phyloP scores from a whole-genome alignment of 2,329 filamentous ascomycete genomes.

The Thelonectria discophora region DNA sequence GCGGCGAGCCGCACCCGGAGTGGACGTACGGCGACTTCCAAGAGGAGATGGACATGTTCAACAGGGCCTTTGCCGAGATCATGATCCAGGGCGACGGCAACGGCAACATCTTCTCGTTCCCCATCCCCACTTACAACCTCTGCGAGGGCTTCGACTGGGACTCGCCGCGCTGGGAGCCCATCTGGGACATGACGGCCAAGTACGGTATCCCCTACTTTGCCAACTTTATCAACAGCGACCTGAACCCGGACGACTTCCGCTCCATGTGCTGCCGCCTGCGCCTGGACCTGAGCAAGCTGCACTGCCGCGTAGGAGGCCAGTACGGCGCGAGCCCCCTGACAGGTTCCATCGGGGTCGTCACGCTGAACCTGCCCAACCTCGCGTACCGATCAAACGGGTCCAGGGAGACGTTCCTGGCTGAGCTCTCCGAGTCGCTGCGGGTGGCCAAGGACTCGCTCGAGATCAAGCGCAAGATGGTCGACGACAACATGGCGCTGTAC shows the following conservation, averaged over 20 bases:
- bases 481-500: conserved; percentile 29
- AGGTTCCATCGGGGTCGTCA: conserved; percentile 36
- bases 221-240: conserved; percentile 39
- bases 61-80: conserved; percentile 38
- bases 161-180: conserved; percentile 34
- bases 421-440: conserved; percentile 17
- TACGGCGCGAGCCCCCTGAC: conserved; percentile 37
- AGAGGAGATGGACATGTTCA: conserved; percentile 39
- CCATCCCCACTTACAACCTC: conserved; percentile 37
- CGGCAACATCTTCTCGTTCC: conserved; percentile 39
- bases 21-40: conserved; percentile 38
- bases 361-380: conserved; percentile 35
- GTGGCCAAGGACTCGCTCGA: conserved; percentile 37
- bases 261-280: conserved; percentile 39
- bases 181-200: conserved; percentile 41
- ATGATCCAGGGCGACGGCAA: conserved; percentile 41
- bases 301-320: conserved; percentile 36
- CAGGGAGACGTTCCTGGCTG: conserved; percentile 23
- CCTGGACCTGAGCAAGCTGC: conserved; percentile 36
- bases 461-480: conserved; percentile 33
- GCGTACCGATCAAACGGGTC: conserved; percentile 29
- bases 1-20: conserved; percentile 26
- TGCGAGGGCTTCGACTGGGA: conserved; percentile 39
- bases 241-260: conserved; percentile 38
- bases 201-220: conserved; percentile 40